These are phyloP conservation scores for Ophiosphaerella herpotricha DNA, from an alignment of 2,329 filamentous ascomycete species.

Conservation along the genomic window DNA sequence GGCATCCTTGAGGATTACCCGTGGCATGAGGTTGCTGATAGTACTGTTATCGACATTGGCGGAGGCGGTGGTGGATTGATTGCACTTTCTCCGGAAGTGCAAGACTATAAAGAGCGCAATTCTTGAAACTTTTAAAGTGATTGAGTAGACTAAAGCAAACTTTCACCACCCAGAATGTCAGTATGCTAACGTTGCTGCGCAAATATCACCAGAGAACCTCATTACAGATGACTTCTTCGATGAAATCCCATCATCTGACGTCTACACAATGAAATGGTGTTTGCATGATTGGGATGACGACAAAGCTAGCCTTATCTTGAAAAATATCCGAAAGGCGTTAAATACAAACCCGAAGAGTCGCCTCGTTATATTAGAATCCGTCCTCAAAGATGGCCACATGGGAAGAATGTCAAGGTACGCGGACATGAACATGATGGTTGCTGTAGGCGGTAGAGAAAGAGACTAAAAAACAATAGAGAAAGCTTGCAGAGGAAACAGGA, in stretches of 20 bases:
- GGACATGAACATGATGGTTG: conserved; percentile 52
- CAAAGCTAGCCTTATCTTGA: conserved; percentile 35
- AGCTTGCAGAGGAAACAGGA: conserved; percentile 31
- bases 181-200: no score
- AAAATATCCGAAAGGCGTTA: conserved; percentile 40
- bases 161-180: conserved; percentile 10
- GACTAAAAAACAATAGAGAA: conserved; percentile 35
- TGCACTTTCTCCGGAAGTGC: conserved; percentile 40
- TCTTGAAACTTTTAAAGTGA: conserved; percentile 43
- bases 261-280: conserved; percentile 49
- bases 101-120: conserved; percentile 41
- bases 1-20: conserved; percentile 54
- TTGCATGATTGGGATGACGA: conserved; percentile 51
- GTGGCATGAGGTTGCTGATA: conserved; percentile 46
- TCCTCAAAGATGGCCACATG: conserved; percentile 39
- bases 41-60: conserved; percentile 47
- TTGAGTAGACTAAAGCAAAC: conserved; percentile 31
- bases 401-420: conserved; percentile 44
- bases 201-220: neutral
- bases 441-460: conserved; percentile 39
- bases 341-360: conserved; percentile 25
- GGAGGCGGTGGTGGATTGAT: conserved; percentile 49
- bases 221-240: conserved; percentile 48
- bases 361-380: conserved; percentile 22
- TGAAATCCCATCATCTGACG: conserved; percentile 35